Percentiles rank a stretch among this genome's conserved stretches.
Conservation (phyloP, 371 early-diverging fungal genomes). For the Mortierella sp. region DNA sequence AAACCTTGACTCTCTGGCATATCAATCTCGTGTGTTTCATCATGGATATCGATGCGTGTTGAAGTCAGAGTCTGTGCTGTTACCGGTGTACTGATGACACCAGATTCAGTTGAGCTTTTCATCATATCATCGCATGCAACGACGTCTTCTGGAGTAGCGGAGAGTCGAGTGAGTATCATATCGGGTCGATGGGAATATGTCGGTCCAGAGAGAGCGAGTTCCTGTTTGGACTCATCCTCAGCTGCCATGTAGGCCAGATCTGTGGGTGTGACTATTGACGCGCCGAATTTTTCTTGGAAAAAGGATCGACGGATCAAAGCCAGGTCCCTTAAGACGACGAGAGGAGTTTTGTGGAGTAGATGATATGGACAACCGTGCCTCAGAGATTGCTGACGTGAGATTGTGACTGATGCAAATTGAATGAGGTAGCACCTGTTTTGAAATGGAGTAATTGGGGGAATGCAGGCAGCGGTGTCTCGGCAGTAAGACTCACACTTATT, state of each 20-base stretch:
- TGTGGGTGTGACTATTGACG: neutral
- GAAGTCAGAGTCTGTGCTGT: constrained; percentile 1
- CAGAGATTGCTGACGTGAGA: too few species aligned
- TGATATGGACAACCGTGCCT: too few species aligned
- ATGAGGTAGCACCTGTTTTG: too few species aligned
- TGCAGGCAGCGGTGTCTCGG: too few species aligned
- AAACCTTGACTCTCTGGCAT: neutral
- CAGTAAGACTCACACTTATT: too few species aligned
- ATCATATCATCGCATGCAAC: neutral
- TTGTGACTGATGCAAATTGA: too few species aligned
- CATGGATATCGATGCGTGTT: neutral
- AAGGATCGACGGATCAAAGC: neutral
- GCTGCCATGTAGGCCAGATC: constrained; percentile 21
- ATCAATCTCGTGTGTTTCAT: constrained; percentile 6
- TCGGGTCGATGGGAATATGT: neutral
- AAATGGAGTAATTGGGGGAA: too few species aligned
- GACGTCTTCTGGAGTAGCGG: neutral
- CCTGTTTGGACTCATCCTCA: constrained; percentile 32
- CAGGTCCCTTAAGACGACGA: neutral
- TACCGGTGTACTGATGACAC: neutral
- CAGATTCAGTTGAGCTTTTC: neutral
- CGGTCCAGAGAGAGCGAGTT: constrained; percentile 20
- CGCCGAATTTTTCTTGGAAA: too few species aligned
- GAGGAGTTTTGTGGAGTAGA: neutral
- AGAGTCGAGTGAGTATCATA: neutral